Evolutionary conservation across 768 basidiomycete species (phyloP).

Genomic region (Lentinula detonsa): DNA sequence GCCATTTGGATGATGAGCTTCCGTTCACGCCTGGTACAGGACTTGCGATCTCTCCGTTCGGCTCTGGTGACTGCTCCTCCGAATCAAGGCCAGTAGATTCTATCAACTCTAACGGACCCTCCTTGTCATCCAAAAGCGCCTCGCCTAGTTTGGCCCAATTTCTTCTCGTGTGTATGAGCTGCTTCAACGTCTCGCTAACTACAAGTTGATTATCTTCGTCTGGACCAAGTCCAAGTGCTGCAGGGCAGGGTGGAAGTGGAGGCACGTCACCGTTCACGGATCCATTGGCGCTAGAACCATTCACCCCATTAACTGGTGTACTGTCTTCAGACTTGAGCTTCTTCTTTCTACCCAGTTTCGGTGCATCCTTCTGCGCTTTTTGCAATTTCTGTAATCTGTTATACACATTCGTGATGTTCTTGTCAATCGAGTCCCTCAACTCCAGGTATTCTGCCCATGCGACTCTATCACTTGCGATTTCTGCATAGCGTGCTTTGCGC

Average conservation of each 20-base stretch:
- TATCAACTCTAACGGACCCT: conserved; percentile 27
- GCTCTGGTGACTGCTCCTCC: background rate
- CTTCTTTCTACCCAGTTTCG: conserved; percentile 76
- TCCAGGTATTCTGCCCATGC: conserved; percentile 91
- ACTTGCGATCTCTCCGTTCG: background rate
- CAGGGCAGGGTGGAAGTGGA: conserved; percentile 54
- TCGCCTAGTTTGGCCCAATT: conserved; percentile 79
- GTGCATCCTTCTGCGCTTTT: conserved; percentile 56
- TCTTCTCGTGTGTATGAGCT: conserved; percentile 69
- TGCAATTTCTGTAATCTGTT: conserved; percentile 53
- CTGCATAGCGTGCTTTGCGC: conserved; percentile 65
- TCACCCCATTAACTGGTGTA: conserved; percentile 18
- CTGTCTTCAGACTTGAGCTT: conserved; percentile 22
- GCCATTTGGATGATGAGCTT: background rate
- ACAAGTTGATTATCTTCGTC: conserved; percentile 61
- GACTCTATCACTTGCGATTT: conserved; percentile 79
- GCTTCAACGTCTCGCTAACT: conserved; percentile 61
- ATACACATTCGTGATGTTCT: conserved; percentile 70
- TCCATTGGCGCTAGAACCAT: conserved; percentile 15
- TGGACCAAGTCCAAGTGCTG: conserved; percentile 62
- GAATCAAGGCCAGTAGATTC: background rate
- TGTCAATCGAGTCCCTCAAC: conserved; percentile 80
- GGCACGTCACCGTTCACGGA: conserved; percentile 21
- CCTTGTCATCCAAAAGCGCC: conserved; percentile 68
- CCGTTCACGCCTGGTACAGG: background rate